These are phyloP conservation scores for Schwanniomyces etchellsii DNA, from an alignment of 1,139 yeast species.

Conservation along the genomic window DNA sequence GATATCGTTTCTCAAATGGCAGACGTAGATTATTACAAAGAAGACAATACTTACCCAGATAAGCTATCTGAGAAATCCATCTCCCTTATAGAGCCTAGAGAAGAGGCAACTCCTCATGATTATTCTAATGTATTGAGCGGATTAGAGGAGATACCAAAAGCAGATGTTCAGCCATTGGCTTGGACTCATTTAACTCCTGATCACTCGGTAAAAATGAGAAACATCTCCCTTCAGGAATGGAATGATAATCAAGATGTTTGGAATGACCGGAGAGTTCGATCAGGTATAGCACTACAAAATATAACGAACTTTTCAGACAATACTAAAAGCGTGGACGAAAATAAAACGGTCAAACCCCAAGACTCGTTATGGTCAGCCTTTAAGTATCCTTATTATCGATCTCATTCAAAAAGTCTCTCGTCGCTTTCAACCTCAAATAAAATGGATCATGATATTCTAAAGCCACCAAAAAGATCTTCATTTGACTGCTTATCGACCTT, in stretches of 20 bases:
- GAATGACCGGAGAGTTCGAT: slow-evolving; percentile 17
- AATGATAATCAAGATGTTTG: slow-evolving; percentile 19
- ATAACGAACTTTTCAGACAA: no score
- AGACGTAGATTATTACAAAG: background rate
- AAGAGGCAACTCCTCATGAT: slow-evolving; percentile 6
- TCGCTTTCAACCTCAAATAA: no score
- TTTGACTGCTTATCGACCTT: no score
- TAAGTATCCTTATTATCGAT: no score
- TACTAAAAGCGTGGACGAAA: no score
- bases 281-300: slow-evolving; percentile 18
- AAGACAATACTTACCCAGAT: slow-evolving; percentile 5
- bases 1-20: slow-evolving; percentile 6
- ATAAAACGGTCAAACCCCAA: no score
- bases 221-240: slow-evolving; percentile 27
- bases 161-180: slow-evolving; percentile 5
- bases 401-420: no score
- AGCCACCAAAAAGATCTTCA: no score
- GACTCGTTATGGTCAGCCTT: no score
- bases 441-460: no score
- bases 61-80: background rate
- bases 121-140: slow-evolving; percentile 18
- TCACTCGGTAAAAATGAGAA: slow-evolving; percentile 1
- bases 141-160: slow-evolving; percentile 27
- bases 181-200: slow-evolving; percentile 3
- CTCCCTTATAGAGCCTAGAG: background rate